A percentile compares a stretch with the other conserved stretches of the same genome.
These are phyloP conservation scores for Eremothecium cymbalariae DNA, from an alignment of 1,139 yeast species.

Conservation along the genomic window DNA sequence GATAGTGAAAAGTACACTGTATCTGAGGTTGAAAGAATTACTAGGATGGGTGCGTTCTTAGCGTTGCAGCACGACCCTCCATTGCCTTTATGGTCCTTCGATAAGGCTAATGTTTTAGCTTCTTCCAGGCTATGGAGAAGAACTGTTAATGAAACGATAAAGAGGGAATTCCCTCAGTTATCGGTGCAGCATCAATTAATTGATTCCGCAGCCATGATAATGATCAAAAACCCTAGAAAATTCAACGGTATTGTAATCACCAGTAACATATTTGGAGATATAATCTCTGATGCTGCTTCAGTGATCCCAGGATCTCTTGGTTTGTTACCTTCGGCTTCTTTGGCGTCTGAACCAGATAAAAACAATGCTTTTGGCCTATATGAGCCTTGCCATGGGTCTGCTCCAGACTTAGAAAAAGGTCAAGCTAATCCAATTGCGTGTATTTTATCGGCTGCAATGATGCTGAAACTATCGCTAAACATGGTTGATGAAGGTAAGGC, in stretches of 20 bases:
- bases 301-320: conserved; percentile 97
- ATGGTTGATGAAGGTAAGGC: conserved; percentile 79
- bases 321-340: conserved; percentile 88
- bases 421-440: conserved; percentile 95
- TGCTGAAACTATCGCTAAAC: conserved; percentile 84
- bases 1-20: conserved; percentile 91
- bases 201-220: conserved; percentile 97
- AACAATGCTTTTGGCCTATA: conserved; percentile 91
- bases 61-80: conserved; percentile 93
- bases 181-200: conserved; percentile 85
- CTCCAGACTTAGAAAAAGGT: conserved; percentile 83
- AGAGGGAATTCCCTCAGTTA: conserved; percentile 82
- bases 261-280: conserved; percentile 96
- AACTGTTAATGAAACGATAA: conserved; percentile 78
- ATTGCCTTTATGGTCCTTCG: conserved; percentile 88
- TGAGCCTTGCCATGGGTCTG: conserved; percentile 98
- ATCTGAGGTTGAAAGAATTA: conserved; percentile 85
- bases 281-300: conserved; percentile 93
- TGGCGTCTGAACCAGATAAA: conserved; percentile 90
- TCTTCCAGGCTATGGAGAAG: conserved; percentile 94
- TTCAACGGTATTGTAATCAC: conserved; percentile 89
- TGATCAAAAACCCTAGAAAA: conserved; percentile 81
- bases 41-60: conserved; percentile 96
- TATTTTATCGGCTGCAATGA: conserved; percentile 91
- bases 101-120: conserved; percentile 95